Percentiles rank a stretch among this genome's conserved stretches.
Conservation (phyloP, 345 rosid genomes). For the Populus ilicifolia region DNA sequence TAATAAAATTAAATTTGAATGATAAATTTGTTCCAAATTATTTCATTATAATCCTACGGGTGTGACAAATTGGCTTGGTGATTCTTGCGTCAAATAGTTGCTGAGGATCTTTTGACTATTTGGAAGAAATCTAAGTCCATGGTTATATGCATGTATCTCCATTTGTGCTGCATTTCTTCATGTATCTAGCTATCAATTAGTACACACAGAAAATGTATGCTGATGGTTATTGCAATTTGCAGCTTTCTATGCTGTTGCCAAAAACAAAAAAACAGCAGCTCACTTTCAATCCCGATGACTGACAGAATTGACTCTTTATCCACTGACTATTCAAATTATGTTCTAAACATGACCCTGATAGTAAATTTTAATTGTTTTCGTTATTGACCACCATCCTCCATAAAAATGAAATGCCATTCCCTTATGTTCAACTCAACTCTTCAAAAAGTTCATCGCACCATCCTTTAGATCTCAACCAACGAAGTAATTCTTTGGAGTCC, state of each 20-base stretch:
- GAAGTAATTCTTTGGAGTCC: too few relatives aligned
- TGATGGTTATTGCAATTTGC: not conserved
- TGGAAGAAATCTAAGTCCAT: not conserved
- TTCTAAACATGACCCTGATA: not conserved
- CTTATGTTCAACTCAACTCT: not conserved
- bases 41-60: constrained; percentile 3
- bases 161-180: not conserved
- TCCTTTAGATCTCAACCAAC: not conserved
- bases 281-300: not conserved
- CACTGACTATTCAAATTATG: not conserved
- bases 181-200: not conserved
- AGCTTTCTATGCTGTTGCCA: not conserved
- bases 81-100: not conserved
- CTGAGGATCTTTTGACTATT: not conserved
- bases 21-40: not conserved
- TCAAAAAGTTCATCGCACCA: not conserved
- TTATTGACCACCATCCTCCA: too few relatives aligned
- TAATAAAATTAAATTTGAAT: not conserved
- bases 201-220: not conserved
- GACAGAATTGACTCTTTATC: not conserved
- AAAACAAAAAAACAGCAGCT: not conserved
- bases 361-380: not conserved
- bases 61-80: not conserved
- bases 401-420: not conserved
- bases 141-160: not conserved